Conservation (phyloP, 805 yeast species). For the Torulaspora maleeae region DNA sequence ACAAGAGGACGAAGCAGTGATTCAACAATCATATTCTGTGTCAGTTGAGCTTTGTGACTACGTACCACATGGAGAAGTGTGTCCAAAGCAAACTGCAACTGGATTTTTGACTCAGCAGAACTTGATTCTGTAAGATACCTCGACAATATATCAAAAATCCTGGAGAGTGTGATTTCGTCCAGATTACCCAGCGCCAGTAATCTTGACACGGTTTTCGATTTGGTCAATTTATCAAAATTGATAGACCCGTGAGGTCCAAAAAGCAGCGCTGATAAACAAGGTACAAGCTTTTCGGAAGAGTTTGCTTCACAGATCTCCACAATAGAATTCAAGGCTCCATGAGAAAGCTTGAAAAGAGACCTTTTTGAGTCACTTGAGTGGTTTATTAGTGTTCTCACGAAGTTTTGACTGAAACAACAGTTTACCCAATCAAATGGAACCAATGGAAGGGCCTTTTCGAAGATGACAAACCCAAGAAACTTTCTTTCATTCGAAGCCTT, state of each 20-base stretch:
- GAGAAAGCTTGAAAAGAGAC: constrained; percentile 62
- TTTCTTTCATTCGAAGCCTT: constrained; percentile 82
- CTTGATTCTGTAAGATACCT: constrained; percentile 4
- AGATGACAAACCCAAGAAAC: constrained; percentile 77
- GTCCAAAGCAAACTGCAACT: constrained; percentile 54
- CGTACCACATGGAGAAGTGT: constrained; percentile 50
- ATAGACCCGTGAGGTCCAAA: constrained; percentile 50
- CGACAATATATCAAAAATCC: constrained; percentile 20
- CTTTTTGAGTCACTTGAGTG: constrained; percentile 68
- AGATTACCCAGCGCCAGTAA: constrained; percentile 31
- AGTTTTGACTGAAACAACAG: constrained; percentile 53
- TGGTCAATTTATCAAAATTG: constrained; percentile 73
- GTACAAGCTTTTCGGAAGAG: constrained; percentile 34
- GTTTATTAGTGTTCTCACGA: constrained; percentile 67
- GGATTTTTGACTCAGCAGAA: constrained; percentile 9
- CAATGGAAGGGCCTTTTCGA: constrained; percentile 44
- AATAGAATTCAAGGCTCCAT: constrained; percentile 44
- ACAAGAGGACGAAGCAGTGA: constrained; percentile 33
- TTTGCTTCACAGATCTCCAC: constrained; percentile 38
- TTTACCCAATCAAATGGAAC: constrained; percentile 22
- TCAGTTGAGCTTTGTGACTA: constrained; percentile 37
- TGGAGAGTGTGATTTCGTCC: constrained; percentile 23
- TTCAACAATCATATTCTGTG: constrained; percentile 30
- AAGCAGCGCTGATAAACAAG: constrained; percentile 36
- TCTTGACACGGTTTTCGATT: constrained; percentile 57